phyloP scores from a whole-genome alignment of 108 stramenopile genomes.

The Aurantiochytrium sp. region DNA sequence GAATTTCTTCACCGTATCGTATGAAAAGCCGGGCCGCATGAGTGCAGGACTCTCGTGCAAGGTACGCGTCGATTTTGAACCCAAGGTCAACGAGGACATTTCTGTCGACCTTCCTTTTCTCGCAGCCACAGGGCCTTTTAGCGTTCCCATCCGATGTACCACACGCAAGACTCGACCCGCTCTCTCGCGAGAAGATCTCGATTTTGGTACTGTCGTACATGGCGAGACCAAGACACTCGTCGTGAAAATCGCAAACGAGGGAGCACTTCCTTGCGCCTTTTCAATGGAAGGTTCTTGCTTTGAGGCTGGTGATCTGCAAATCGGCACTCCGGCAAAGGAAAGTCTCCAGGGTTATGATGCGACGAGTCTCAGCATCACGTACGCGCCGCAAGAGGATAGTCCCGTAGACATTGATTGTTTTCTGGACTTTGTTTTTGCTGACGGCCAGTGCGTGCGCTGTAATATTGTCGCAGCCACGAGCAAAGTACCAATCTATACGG shows the following conservation, averaged over 20 bases:
- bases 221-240: slow-evolving; percentile 34
- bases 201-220: slow-evolving; percentile 38
- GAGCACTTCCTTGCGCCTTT: slow-evolving; percentile 35
- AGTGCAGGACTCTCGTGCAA: slow-evolving; percentile 47
- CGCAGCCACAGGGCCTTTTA: slow-evolving; percentile 45
- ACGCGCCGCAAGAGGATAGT: slow-evolving; percentile 32
- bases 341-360: slow-evolving; percentile 26
- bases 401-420: background rate
- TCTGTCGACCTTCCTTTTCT: slow-evolving; percentile 28
- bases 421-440: slow-evolving; percentile 14
- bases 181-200: background rate
- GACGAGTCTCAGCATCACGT: slow-evolving; percentile 29
- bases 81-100: slow-evolving; percentile 51
- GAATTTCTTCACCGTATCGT: slow-evolving; percentile 49
- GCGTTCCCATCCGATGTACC: slow-evolving; percentile 38
- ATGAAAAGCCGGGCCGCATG: slow-evolving; percentile 46
- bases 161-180: slow-evolving; percentile 30
- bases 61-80: slow-evolving; percentile 44
- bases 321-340: background rate
- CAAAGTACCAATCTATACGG: slow-evolving; percentile 38
- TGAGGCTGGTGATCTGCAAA: background rate
- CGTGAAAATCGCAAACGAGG: slow-evolving; percentile 34
- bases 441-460: background rate
- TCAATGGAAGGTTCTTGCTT: slow-evolving; percentile 8
- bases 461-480: slow-evolving; percentile 14